Base-by-base conservation (phyloP, 2,329 filamentous ascomycete species). In the Exophiala mesophila region DNA sequence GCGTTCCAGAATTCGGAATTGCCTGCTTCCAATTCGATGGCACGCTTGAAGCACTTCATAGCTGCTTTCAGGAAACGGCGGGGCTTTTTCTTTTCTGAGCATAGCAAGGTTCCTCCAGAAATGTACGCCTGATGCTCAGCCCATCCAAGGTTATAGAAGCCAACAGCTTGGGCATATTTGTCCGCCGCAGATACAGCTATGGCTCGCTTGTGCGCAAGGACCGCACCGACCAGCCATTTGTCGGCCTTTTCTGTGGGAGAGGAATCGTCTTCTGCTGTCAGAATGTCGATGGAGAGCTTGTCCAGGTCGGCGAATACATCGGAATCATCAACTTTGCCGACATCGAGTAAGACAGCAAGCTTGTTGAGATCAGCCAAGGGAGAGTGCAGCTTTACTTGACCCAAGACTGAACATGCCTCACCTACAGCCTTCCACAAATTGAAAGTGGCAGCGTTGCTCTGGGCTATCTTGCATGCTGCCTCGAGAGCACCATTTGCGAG, bases 1-100 rank as follows among this genome's bases (percentile, higher is more conserved):
- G 92, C 83, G 59, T 97, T 97, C 92, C 92, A 98, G 63, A 97
- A 97, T 54, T 97, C 90, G 0, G 87, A 72, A 59, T 97, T 98
- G 38, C 88, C 86, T 5, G 89, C 85, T 63, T 98, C 94, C 1
- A 96, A 73, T 64, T 97, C 92, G 52, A 98, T 98, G 1, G 92
- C 86, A 32, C 87, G 77, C 67, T 98, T 98, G 74, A 98, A 97
- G 56, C 87, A 92, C 41, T 82, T 77, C 50, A 97, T 83, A 1
- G 92, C 78, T 5, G 88, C 82, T 61, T 84, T 89, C 34, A 92
- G 71, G 54, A 88, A 88, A 76, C 58, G 79, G 76, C 13, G 56
- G 50, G 74, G 71, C 56, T 74, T 83, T 57, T 79, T 80, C 13
- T 32, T 51, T 12, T 36, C 32, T 13, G 6, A 5, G 24, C 67